Percentiles rank a stretch among this genome's conserved stretches.
Evolutionary conservation across 2,329 filamentous ascomycete species (phyloP).

Genomic region (Pseudogymnoascus sp.): DNA sequence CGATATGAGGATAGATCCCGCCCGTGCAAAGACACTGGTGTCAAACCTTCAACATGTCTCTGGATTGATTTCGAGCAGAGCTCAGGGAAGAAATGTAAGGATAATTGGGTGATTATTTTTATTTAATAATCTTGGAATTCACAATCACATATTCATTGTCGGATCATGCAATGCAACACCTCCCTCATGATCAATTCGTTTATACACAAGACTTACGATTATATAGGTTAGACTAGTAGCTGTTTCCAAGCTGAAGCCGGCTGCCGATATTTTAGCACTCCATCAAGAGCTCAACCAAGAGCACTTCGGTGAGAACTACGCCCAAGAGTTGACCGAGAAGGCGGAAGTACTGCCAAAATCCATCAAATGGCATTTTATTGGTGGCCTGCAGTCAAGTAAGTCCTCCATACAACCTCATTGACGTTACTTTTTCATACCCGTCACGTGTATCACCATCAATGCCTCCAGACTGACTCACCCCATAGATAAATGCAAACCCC

Average conservation of each 20-base stretch:
- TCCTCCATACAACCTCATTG: conserved; percentile 10
- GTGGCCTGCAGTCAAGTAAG: conserved; percentile 70
- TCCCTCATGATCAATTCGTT: neutral
- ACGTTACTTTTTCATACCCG: neutral
- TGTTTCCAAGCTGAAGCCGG: conserved; percentile 93
- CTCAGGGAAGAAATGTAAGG: conserved; percentile 47
- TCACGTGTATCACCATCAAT: neutral
- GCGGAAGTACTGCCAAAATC: conserved; percentile 64
- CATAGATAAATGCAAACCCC: conserved; percentile 78
- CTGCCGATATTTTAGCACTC: conserved; percentile 79
- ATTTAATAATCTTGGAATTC: neutral
- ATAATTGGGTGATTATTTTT: conserved; percentile 14
- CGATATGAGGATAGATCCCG: conserved; percentile 51
- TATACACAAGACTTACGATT: conserved; percentile 16
- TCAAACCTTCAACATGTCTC: conserved; percentile 54
- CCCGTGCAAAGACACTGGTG: conserved; percentile 53
- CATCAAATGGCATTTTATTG: conserved; percentile 95
- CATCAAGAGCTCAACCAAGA: conserved; percentile 52
- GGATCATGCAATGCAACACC: conserved; percentile 8
- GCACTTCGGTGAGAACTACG: conserved; percentile 97
- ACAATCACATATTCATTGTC: neutral
- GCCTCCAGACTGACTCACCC: neutral
- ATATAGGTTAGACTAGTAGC: conserved; percentile 74
- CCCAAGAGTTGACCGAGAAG: conserved; percentile 83
- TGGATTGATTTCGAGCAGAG: conserved; percentile 46